Conservation (phyloP, 257 asterid genomes). For the Nicotiana sylvestris region DNA sequence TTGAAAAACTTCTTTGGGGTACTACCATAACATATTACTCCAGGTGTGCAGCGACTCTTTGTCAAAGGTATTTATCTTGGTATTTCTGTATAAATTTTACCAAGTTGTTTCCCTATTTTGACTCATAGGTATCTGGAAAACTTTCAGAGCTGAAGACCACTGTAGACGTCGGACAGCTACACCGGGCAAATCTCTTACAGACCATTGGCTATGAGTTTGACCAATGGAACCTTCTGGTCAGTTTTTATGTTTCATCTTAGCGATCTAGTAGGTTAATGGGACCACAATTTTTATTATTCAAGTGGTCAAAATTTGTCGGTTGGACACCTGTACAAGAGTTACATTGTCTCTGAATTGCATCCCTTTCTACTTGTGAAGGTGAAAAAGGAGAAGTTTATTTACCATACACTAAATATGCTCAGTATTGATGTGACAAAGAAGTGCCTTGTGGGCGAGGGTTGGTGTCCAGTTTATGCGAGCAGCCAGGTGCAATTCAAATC, state of each 20-base stretch:
- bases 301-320: not conserved
- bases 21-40: conserved; percentile 4
- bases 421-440: conserved; percentile 57
- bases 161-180: conserved; percentile 46
- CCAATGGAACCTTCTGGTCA: conserved; percentile 58
- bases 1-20: conserved; percentile 4
- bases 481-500: conserved; percentile 30
- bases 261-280: not conserved
- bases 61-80: not conserved
- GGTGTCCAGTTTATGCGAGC: conserved; percentile 64
- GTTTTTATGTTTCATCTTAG: conserved; percentile 13
- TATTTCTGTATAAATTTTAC: conserved; percentile 12
- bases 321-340: conserved; percentile 2
- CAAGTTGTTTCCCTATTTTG: conserved; percentile 13
- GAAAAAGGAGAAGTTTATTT: conserved; percentile 46
- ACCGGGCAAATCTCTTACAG: conserved; percentile 39
- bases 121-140: conserved; percentile 47
- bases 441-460: conserved; percentile 72
- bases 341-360: conserved; percentile 8
- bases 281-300: not conserved
- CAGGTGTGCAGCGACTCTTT: not conserved
- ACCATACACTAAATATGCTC: conserved; percentile 57
- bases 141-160: conserved; percentile 61
- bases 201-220: conserved; percentile 43
- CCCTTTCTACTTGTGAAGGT: conserved; percentile 33